Evolutionary conservation across 2,329 filamentous ascomycete species (phyloP).

Genomic region (Sclerotinia minor): DNA sequence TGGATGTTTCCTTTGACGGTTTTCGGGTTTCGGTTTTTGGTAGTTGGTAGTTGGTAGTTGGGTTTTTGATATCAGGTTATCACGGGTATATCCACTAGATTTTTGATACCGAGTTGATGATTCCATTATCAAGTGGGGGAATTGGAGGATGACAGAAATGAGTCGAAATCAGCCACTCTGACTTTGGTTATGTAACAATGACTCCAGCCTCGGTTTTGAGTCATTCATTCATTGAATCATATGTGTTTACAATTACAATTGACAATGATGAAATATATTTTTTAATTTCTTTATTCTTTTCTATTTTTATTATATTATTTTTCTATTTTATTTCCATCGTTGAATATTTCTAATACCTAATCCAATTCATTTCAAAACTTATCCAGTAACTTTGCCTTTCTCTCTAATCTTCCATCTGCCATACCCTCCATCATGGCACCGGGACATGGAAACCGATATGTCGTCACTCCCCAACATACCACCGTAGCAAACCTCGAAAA

Average conservation of each 20-base stretch:
- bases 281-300: not conserved
- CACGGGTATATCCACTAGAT: not conserved
- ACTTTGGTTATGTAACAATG: conserved; percentile 9
- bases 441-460: conserved; percentile 3
- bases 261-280: no score
- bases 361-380: not conserved
- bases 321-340: not conserved
- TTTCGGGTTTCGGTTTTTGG: no score
- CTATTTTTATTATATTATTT: not conserved
- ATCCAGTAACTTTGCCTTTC: not conserved
- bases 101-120: conserved; percentile 10
- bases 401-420: not conserved
- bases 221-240: conserved; percentile 14
- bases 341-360: not conserved
- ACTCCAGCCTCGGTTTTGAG: conserved; percentile 16
- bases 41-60: not conserved
- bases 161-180: conserved; percentile 19
- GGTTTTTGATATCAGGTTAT: not conserved
- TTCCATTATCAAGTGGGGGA: conserved; percentile 2
- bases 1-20: not conserved
- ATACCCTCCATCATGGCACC: not conserved
- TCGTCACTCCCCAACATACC: conserved; percentile 8
- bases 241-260: not conserved
- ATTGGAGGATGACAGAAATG: not conserved
- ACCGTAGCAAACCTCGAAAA: not conserved